These are phyloP conservation scores for Ogataea kodamae DNA, from an alignment of 805 yeast species.

Conservation along the genomic window DNA sequence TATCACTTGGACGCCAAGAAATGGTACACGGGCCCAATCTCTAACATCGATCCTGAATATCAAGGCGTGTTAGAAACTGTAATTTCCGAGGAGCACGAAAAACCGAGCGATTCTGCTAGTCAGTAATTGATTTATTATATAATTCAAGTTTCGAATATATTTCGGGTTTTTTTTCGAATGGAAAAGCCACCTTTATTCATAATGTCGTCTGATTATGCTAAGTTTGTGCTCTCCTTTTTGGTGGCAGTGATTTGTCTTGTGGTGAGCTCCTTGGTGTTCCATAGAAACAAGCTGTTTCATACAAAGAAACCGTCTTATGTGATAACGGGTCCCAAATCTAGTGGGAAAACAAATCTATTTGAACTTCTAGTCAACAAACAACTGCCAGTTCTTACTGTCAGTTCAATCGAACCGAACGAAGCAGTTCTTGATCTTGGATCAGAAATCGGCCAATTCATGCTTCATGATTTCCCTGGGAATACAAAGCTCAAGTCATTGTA, in stretches of 20 bases:
- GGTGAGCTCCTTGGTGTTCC: slow-evolving; percentile 17
- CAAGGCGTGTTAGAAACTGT: slow-evolving; percentile 20
- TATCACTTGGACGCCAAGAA: slow-evolving; percentile 46
- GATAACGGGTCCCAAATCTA: slow-evolving; percentile 18
- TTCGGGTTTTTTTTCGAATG: too few relatives aligned
- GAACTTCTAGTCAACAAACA: slow-evolving; percentile 14
- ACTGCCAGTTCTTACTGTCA: slow-evolving; percentile 19
- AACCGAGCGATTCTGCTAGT: neutral
- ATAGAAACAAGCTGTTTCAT: slow-evolving; percentile 15
- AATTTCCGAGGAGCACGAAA: slow-evolving; percentile 2
- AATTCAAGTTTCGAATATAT: too few relatives aligned
- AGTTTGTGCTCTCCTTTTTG: slow-evolving; percentile 14
- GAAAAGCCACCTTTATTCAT: too few relatives aligned
- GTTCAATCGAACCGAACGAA: slow-evolving; percentile 37
- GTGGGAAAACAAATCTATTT: slow-evolving; percentile 22
- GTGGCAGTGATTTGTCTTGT: slow-evolving; percentile 16
- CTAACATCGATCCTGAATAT: slow-evolving; percentile 40
- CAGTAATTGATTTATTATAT: too few relatives aligned
- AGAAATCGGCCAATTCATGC: slow-evolving; percentile 35
- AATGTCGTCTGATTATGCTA: slow-evolving; percentile 6
- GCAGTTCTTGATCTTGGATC: slow-evolving; percentile 36
- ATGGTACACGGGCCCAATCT: slow-evolving; percentile 55
- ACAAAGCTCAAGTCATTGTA: slow-evolving; percentile 61
- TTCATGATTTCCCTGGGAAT: slow-evolving; percentile 90
- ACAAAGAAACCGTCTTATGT: slow-evolving; percentile 12